Conservation (phyloP, 495 filamentous ascomycete genomes). For the Neurospora terricola region DNA sequence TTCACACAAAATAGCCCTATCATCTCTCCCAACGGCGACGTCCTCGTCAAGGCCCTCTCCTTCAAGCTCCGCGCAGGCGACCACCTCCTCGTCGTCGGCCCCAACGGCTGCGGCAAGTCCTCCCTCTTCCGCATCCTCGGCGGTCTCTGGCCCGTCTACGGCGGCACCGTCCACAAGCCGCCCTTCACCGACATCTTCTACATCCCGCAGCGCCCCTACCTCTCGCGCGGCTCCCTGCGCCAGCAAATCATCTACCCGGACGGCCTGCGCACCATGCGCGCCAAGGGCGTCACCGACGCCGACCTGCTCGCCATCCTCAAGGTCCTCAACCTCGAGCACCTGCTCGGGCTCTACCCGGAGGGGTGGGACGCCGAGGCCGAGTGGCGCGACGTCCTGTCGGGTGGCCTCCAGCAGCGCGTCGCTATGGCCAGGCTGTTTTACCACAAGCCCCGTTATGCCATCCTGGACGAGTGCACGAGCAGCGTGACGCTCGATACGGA, state of each 20-base stretch:
- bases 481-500: constrained; percentile 90
- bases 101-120: constrained; percentile 95
- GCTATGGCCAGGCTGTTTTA: constrained; percentile 97
- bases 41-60: constrained; percentile 71
- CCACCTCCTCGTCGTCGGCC: constrained; percentile 89
- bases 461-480: constrained; percentile 93
- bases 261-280: constrained; percentile 73
- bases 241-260: constrained; percentile 98
- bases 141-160: constrained; percentile 97
- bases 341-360: constrained; percentile 66
- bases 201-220: constrained; percentile 91
- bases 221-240: constrained; percentile 76
- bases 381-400: constrained; percentile 86
- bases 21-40: constrained; percentile 90
- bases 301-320: constrained; percentile 70
- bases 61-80: constrained; percentile 80
- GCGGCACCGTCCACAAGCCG: constrained; percentile 83
- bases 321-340: constrained; percentile 68
- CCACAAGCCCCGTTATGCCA: constrained; percentile 83
- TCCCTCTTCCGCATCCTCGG: constrained; percentile 93
- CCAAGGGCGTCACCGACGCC: constrained; percentile 70
- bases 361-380: constrained; percentile 95
- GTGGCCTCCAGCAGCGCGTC: constrained; percentile 90
- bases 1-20: constrained; percentile 49
- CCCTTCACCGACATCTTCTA: constrained; percentile 90